phyloP scores from a whole-genome alignment of 2,329 filamentous ascomycete species.

The Ceratocystis huliohia region DNA sequence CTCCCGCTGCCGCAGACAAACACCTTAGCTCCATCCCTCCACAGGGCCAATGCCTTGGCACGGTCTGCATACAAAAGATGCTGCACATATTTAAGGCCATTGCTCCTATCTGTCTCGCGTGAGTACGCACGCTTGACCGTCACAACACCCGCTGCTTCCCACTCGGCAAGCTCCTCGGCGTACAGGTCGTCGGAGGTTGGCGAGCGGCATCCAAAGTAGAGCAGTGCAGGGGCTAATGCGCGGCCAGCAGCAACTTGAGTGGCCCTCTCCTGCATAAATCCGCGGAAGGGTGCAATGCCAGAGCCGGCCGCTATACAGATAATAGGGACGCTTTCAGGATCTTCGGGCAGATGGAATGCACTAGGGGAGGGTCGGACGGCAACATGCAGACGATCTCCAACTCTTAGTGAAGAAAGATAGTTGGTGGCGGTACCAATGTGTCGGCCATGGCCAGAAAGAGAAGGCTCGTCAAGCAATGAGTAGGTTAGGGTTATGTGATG shows the following conservation, averaged over 20 bases:
- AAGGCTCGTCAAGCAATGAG: slow-evolving; percentile 47
- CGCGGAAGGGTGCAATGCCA: slow-evolving; percentile 50
- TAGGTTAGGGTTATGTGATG: slow-evolving; percentile 53
- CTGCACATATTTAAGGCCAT: slow-evolving; percentile 39
- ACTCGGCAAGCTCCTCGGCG: slow-evolving; percentile 42
- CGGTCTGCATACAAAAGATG: slow-evolving; percentile 31
- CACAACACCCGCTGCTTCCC: slow-evolving; percentile 49
- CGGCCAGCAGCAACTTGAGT: slow-evolving; percentile 38
- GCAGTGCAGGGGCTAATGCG: slow-evolving; percentile 45
- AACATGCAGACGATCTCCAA: slow-evolving; percentile 37
- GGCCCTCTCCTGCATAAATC: slow-evolving; percentile 50
- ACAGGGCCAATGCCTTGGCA: slow-evolving; percentile 30
- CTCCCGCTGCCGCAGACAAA: slow-evolving; percentile 52
- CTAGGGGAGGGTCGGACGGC: slow-evolving; percentile 33
- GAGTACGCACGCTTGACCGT: slow-evolving; percentile 46
- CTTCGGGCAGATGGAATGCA: slow-evolving; percentile 38
- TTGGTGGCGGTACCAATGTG: slow-evolving; percentile 49
- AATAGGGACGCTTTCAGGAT: slow-evolving; percentile 36
- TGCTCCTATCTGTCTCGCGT: slow-evolving; percentile 31
- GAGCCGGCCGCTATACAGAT: slow-evolving; percentile 42
- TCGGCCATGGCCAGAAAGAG: slow-evolving; percentile 37
- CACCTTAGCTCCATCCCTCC: slow-evolving; percentile 38
- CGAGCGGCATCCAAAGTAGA: slow-evolving; percentile 52
- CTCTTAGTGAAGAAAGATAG: slow-evolving; percentile 41
- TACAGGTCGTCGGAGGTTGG: slow-evolving; percentile 41